A percentile compares a stretch with the other conserved stretches of the same genome.
Conservation (phyloP, 2,329 filamentous ascomycete genomes). For the Macrophomina tecta region DNA sequence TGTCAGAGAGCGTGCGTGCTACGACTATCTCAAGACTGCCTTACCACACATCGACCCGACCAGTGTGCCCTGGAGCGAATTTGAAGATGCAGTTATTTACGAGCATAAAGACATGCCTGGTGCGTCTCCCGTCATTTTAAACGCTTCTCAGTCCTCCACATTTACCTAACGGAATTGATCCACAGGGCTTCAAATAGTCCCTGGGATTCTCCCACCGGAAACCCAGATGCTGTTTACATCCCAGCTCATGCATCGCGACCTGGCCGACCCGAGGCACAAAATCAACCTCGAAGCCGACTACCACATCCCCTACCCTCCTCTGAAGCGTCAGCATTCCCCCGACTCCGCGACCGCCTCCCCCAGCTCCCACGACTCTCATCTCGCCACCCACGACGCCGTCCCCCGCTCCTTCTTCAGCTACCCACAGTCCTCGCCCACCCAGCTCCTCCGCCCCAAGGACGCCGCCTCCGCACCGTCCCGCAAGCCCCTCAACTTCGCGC, state of each 20-base stretch:
- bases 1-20: slow-evolving; percentile 1
- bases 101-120: slow-evolving; percentile 72
- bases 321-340: slow-evolving; percentile 22
- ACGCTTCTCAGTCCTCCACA: neutral
- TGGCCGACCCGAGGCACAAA: slow-evolving; percentile 75
- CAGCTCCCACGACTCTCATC: neutral
- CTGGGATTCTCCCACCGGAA: slow-evolving; percentile 71
- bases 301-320: slow-evolving; percentile 66
- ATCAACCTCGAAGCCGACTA: slow-evolving; percentile 91
- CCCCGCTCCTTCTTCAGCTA: slow-evolving; percentile 57
- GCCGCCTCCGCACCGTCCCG: slow-evolving; percentile 70
- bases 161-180: neutral
- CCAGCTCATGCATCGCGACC: slow-evolving; percentile 76
- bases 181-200: slow-evolving; percentile 78
- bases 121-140: slow-evolving; percentile 42
- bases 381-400: too few species aligned
- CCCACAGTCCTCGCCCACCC: neutral
- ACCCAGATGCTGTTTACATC: slow-evolving; percentile 74
- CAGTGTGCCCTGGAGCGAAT: slow-evolving; percentile 6
- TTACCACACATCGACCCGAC: neutral
- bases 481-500: slow-evolving; percentile 68
- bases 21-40: slow-evolving; percentile 4
- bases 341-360: neutral
- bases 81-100: slow-evolving; percentile 52
- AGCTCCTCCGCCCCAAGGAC: slow-evolving; percentile 65